Evolutionary conservation across 345 rosid genomes (phyloP), one percentile per base, ranked within the genome.

Genomic region (Cochlearia excelsa): DNA sequence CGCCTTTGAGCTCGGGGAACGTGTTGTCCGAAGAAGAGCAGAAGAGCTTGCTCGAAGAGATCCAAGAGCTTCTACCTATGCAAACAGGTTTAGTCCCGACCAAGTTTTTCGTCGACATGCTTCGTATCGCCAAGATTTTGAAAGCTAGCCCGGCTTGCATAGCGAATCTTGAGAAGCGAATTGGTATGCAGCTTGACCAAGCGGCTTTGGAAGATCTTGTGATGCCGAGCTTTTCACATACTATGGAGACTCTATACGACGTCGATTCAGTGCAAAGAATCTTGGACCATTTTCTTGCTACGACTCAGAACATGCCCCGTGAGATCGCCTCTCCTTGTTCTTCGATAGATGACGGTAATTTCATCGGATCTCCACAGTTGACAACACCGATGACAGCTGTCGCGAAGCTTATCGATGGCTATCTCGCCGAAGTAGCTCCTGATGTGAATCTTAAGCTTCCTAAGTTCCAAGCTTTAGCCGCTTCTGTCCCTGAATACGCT

Each of bases 401-500:
- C 33, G 90, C 99, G 46, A 93, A 93, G 83, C 78, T 93, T 74
- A 81, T 93, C n/a, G 97, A 93, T 52, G 99, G 97, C 33, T 93
- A 89, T 67, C 90, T 93, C 9, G 95, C 97, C 23, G 99, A 93
- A 84, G 95, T 93, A 73, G 96, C 97, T 39, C 89, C 97, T 54
- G 99, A 93, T 71, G 81, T 82, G 38, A 89, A 89, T 75, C 79
- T 93, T 71, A 93, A 93, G 79, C 88, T 87, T 65, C 88, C 90
- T 45, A 89, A 89, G 76, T 93, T 93, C 75, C 95, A 85, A 74
- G 88, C 94, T 43, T 81, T 93, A 71, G 90, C 92, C 39, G 91
- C 94, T 63, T 72, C 97, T 71, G 80, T 93, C 57, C 99, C 99
- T 26, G 97, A 89, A 5, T 79, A 84, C 51, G 88, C 94, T 16